Evolutionary conservation across 768 basidiomycete genomes (phyloP).

Genomic region (Suillus luteus): DNA sequence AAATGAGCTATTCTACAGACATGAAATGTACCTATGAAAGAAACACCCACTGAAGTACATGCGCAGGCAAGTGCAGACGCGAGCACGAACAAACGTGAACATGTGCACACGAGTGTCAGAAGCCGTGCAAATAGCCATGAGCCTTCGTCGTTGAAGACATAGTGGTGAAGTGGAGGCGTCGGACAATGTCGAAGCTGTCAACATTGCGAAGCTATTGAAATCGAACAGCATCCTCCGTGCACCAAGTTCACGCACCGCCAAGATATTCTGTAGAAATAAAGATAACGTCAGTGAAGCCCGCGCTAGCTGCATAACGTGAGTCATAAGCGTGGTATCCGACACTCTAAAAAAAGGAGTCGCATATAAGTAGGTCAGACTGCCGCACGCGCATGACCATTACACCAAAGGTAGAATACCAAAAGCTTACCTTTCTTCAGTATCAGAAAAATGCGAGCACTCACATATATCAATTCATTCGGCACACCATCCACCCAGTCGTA

Average conservation of each 20-base stretch:
- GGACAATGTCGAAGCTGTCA: no score
- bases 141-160: neutral
- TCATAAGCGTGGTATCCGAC: neutral
- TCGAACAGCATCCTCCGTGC: slow-evolving; percentile 48
- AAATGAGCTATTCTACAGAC: no score
- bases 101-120: neutral
- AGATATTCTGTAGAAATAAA: slow-evolving; percentile 51
- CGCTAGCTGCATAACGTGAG: neutral
- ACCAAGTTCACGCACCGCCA: slow-evolving; percentile 60
- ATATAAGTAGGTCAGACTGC: no score
- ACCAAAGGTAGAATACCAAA: no score
- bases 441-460: slow-evolving; percentile 41
- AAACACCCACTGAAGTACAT: no score
- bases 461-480: slow-evolving; percentile 83
- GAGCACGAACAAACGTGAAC: neutral
- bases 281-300: slow-evolving; percentile 6
- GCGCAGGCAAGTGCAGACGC: neutral
- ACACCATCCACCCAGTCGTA: slow-evolving; percentile 54
- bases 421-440: no score
- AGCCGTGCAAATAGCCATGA: neutral
- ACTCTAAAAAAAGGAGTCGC: slow-evolving; percentile 1
- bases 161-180: no score
- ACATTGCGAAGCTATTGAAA: neutral
- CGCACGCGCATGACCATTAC: no score
- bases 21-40: no score